phyloP scores from a whole-genome alignment of 768 basidiomycete genomes.

The Rhizopogon vinicolor region DNA sequence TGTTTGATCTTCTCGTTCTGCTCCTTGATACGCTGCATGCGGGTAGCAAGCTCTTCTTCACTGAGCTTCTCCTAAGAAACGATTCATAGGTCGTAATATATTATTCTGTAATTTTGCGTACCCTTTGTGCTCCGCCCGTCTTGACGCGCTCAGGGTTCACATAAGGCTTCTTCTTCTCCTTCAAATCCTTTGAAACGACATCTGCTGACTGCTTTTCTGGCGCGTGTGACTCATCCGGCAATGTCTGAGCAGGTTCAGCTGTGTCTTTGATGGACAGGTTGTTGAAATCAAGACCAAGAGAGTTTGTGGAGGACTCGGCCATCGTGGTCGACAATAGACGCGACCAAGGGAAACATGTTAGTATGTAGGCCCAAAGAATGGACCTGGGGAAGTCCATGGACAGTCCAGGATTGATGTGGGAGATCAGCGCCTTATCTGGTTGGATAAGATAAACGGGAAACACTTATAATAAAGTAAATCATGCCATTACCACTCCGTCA shows the following conservation, averaged over 20 bases:
- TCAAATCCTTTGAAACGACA: slow-evolving; percentile 11
- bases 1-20: slow-evolving; percentile 79
- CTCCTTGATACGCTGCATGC: slow-evolving; percentile 65
- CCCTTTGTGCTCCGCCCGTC: slow-evolving; percentile 73
- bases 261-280: slow-evolving; percentile 36
- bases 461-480: neutral
- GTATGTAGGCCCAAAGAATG: neutral
- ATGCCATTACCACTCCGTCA: slow-evolving; percentile 9
- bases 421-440: slow-evolving; percentile 4
- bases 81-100: neutral
- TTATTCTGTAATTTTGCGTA: slow-evolving; percentile 24
- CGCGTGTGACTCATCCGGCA: slow-evolving; percentile 15
- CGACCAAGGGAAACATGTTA: slow-evolving; percentile 4
- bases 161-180: slow-evolving; percentile 68
- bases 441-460: slow-evolving; percentile 11
- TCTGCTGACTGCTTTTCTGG: slow-evolving; percentile 7
- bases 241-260: slow-evolving; percentile 9
- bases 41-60: slow-evolving; percentile 61
- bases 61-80: slow-evolving; percentile 59
- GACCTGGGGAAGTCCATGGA: neutral
- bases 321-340: slow-evolving; percentile 21
- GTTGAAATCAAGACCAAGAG: slow-evolving; percentile 69
- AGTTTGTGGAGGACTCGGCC: slow-evolving; percentile 47
- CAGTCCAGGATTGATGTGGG: slow-evolving; percentile 5
- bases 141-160: slow-evolving; percentile 81